Conservation (phyloP, 2,329 filamentous ascomycete genomes). For the Colletotrichum sp. region DNA sequence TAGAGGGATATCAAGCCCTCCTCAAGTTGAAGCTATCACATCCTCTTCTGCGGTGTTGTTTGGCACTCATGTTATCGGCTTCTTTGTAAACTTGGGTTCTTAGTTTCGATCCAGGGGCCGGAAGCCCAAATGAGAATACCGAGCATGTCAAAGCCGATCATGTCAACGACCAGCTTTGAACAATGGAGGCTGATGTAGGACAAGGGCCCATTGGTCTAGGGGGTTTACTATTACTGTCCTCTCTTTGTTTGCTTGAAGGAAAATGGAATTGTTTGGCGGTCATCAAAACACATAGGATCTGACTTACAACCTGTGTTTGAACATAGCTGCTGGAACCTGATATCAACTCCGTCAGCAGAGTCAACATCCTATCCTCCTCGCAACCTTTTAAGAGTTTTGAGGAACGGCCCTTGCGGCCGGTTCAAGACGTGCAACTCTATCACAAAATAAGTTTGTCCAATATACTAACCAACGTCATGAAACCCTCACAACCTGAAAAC, state of each 20-base stretch:
- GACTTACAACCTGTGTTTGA: neutral
- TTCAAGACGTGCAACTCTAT: neutral
- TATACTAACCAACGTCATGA: neutral
- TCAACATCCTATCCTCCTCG: neutral
- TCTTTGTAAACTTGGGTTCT: neutral
- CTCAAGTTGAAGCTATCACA: neutral
- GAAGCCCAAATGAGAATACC: fast-evolving
- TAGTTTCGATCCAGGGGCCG: neutral
- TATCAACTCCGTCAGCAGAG: neutral
- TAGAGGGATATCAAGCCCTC: neutral
- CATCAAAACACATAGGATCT: neutral
- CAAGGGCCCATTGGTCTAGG: neutral
- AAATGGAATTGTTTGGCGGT: neutral
- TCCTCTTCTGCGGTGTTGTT: neutral
- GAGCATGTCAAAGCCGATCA: neutral
- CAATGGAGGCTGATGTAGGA: neutral
- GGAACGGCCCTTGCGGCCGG: neutral
- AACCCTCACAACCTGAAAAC: neutral
- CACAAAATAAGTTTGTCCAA: neutral
- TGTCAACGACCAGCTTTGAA: neutral
- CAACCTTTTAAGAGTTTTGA: neutral
- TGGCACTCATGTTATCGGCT: neutral
- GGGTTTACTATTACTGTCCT: fast-evolving
- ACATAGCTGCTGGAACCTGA: neutral
- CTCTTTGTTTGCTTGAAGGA: neutral